phyloP scores from a whole-genome alignment of 75 land plant species.

The Cunninghamia lanceolata region DNA sequence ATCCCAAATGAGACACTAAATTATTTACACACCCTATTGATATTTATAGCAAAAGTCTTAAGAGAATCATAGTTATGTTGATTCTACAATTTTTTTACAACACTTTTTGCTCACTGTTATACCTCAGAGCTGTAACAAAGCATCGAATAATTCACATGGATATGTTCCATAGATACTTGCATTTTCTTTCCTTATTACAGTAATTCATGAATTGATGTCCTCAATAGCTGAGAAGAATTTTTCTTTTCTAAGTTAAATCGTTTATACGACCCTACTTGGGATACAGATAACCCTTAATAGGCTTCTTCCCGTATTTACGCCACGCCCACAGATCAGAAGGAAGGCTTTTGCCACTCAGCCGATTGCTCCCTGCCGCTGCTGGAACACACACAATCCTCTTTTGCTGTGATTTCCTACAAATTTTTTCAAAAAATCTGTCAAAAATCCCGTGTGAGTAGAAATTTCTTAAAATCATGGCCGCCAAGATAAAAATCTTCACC shows the following conservation, averaged over 20 bases:
- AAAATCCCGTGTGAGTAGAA: background rate
- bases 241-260: background rate
- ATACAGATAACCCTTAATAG: conserved; percentile 57
- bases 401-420: conserved; percentile 57
- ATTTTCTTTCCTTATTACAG: background rate
- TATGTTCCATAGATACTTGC: background rate
- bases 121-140: background rate
- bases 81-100: background rate
- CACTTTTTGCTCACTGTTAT: background rate
- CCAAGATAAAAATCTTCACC: background rate
- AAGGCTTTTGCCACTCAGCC: conserved; percentile 57
- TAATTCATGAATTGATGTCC: background rate
- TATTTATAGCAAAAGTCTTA: background rate
- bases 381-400: conserved; percentile 80
- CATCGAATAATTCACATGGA: background rate
- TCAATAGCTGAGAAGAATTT: background rate
- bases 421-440: background rate
- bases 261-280: conserved; percentile 34
- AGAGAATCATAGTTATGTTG: background rate
- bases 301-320: conserved; percentile 62
- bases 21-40: background rate
- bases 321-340: conserved; percentile 61
- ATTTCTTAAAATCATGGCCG: background rate
- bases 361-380: conserved; percentile 37
- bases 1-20: background rate